Evolutionary conservation across 2,329 filamentous ascomycete genomes (phyloP).

Genomic region (Penicillium olsonii): DNA sequence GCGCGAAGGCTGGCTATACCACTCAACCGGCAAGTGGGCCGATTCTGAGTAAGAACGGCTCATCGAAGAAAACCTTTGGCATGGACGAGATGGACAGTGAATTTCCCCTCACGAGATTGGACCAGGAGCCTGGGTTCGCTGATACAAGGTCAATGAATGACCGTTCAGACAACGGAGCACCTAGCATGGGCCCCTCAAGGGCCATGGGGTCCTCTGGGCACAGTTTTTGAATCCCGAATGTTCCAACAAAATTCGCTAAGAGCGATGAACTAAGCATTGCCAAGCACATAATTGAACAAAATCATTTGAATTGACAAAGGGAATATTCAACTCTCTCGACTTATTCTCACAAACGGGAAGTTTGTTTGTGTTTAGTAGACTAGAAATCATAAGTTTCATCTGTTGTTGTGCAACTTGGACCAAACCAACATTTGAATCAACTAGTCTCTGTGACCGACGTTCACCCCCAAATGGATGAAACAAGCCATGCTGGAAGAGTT

Average conservation of each 20-base stretch:
- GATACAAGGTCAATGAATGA: conserved; percentile 10
- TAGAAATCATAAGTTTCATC: too few relatives aligned
- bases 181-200: not conserved
- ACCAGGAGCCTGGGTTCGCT: not conserved
- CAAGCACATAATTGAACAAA: too few relatives aligned
- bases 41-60: conserved; percentile 6
- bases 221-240: too few relatives aligned
- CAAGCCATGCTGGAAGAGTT: not conserved
- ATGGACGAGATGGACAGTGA: conserved; percentile 15
- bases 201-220: too few relatives aligned
- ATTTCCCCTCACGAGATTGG: conserved; percentile 11
- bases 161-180: conserved; percentile 6
- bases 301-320: too few relatives aligned
- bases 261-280: too few relatives aligned
- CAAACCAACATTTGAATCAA: too few relatives aligned
- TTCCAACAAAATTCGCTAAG: too few relatives aligned
- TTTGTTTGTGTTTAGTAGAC: too few relatives aligned
- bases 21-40: conserved; percentile 2
- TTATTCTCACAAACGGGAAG: too few relatives aligned
- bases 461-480: conserved; percentile 15
- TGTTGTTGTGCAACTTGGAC: too few relatives aligned
- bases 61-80: not conserved
- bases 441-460: conserved; percentile 13
- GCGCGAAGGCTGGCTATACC: conserved; percentile 6
- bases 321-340: too few relatives aligned